These are phyloP conservation scores for Mrakia gelida DNA, from an alignment of 768 basidiomycete species.

Conservation along the genomic window DNA sequence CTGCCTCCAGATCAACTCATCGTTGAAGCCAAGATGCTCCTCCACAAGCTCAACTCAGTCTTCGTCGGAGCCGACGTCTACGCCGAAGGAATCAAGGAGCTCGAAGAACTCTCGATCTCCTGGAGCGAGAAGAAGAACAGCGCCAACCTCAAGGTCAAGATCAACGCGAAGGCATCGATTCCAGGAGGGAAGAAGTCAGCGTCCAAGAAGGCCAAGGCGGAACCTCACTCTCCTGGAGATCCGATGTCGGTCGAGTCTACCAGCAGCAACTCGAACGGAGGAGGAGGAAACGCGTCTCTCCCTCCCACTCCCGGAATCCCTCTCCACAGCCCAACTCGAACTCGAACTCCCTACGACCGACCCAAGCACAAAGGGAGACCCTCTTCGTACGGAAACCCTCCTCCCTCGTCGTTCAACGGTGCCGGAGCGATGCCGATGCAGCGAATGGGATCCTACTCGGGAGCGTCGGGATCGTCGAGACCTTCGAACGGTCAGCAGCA, in stretches of 20 bases:
- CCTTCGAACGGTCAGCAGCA: neutral
- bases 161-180: neutral
- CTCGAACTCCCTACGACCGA: neutral
- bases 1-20: neutral
- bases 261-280: neutral
- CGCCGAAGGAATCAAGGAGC: conserved; percentile 2
- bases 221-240: neutral
- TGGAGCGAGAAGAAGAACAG: conserved; percentile 12
- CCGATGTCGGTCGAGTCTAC: neutral
- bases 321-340: neutral
- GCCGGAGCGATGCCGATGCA: neutral
- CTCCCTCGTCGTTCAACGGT: neutral
- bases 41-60: neutral
- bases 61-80: conserved; percentile 7
- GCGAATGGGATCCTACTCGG: neutral
- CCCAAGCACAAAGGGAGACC: neutral
- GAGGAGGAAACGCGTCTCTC: neutral
- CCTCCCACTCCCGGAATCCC: neutral
- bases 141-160: conserved; percentile 9
- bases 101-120: neutral
- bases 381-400: neutral
- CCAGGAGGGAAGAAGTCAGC: neutral
- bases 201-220: neutral
- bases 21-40: neutral
- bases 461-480: neutral